Evolutionary conservation across 306 rosid species (phyloP), one percentile per base, ranked within the genome.

Genomic region (Carpinus viminea): DNA sequence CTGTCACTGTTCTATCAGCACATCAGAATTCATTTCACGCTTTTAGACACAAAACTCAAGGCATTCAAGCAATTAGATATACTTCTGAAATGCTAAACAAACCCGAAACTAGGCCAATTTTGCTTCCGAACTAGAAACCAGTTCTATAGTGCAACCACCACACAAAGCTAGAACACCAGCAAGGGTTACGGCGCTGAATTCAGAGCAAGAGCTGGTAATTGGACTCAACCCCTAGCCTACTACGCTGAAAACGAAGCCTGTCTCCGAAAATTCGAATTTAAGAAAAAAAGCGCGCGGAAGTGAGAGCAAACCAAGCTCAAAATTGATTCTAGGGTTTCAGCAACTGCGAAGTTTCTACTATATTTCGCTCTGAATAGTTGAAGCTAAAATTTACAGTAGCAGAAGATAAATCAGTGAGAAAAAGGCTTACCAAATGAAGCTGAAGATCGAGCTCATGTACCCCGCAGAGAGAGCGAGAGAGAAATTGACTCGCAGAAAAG

Each of bases 291-390:
- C 8, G 47, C 12, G 3, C 69, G 4, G 20, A 75, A 85, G 54
- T 24, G 51, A 50, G 61, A 20, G 12, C 5, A 74, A 77, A 55
- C 16, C 45, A 20, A 46, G 20, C 17, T 15, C 13, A 3, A 4
- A 16, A 15, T 50, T n/a, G 8, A 43, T n/a, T 72, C 74, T 85
- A 85, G 88, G 88, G 86, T 85, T 85, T 73, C 38, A 12, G 17
- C 16, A 54, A 5, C 11, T 10, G 76, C 21, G 18, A 53, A 73
- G 31, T 36, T n/a, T 13, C 21, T 36, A 4, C 2, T 48, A 8
- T 24, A 72, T 8, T 28, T 51, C 17, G 38, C 20, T 26, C 8
- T 1, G 3, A 45, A 28, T 3, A 34, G 76, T 34, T 73, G 66
- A 73, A 73, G 76, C 45, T 17, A 55, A 20, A 3, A 15, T 1